These are phyloP conservation scores for Fomitopsis serialis DNA, from an alignment of 768 basidiomycete species.

Conservation along the genomic window DNA sequence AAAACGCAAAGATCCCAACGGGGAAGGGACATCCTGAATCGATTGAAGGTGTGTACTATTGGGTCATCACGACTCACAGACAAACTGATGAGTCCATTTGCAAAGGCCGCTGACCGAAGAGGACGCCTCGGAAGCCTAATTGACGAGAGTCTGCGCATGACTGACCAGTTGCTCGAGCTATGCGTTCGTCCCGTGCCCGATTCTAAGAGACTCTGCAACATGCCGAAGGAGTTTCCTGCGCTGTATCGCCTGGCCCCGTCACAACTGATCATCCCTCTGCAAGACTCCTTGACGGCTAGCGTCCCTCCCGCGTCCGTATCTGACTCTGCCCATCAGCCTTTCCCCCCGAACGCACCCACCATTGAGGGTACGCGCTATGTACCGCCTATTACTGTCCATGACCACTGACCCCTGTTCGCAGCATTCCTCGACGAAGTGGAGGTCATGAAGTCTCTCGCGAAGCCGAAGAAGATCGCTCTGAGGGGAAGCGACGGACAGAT, in stretches of 20 bases:
- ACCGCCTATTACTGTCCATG: not conserved
- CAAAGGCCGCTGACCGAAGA: conserved; percentile 38
- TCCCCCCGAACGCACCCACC: conserved; percentile 68
- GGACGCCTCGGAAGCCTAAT: conserved; percentile 44
- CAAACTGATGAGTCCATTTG: no score
- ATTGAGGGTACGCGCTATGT: conserved; percentile 68
- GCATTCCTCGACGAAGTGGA: conserved; percentile 81
- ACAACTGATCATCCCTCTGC: conserved; percentile 80
- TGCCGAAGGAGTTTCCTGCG: conserved; percentile 48
- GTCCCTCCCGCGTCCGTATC: conserved; percentile 71
- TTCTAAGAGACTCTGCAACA: conserved; percentile 36
- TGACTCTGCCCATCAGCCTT: conserved; percentile 70
- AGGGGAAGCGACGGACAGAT: conserved; percentile 73
- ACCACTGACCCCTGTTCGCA: conserved; percentile 24
- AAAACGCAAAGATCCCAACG: conserved; percentile 53
- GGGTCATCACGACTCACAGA: no score
- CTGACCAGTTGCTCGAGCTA: conserved; percentile 60
- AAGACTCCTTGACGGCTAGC: conserved; percentile 85
- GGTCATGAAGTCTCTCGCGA: conserved; percentile 87
- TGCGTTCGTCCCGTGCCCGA: conserved; percentile 50
- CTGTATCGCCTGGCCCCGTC: conserved; percentile 55
- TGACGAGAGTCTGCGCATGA: conserved; percentile 52
- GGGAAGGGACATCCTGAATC: conserved; percentile 53
- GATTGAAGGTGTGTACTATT: conserved; percentile 62
- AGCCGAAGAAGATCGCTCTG: conserved; percentile 87